A percentile compares a stretch with the other conserved stretches of the same genome.
phyloP scores from a whole-genome alignment of 1,139 yeast species.

The Pichia sp. region DNA sequence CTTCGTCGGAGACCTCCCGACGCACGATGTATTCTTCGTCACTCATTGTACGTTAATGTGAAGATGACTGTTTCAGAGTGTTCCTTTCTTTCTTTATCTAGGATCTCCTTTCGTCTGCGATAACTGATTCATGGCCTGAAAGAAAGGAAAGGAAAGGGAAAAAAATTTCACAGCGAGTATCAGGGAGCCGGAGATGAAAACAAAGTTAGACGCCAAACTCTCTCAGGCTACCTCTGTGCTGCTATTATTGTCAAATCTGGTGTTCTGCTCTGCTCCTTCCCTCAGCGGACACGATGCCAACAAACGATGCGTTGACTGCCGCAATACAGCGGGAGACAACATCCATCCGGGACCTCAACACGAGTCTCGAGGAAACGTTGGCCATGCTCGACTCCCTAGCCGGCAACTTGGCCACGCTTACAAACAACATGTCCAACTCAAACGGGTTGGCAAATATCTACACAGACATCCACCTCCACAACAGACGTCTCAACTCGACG shows the following conservation, averaged over 20 bases:
- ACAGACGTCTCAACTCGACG: constrained; percentile 2
- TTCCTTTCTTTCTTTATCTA: neutral
- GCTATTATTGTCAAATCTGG: no score
- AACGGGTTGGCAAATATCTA: constrained; percentile 9
- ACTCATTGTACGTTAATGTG: no score
- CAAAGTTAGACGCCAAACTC: neutral
- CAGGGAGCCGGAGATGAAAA: neutral
- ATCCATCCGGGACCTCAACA: constrained; percentile 2
- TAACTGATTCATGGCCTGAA: neutral
- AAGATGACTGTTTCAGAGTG: no score
- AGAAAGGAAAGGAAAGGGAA: neutral
- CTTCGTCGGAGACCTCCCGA: constrained; percentile 15
- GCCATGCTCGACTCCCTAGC: constrained; percentile 4
- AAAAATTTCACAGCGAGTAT: constrained; percentile 1
- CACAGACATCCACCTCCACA: constrained; percentile 10
- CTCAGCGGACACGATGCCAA: neutral
- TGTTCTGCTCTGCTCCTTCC: neutral
- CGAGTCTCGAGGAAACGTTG: neutral
- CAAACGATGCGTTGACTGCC: neutral
- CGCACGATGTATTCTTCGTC: constrained; percentile 20
- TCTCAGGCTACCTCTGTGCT: no score
- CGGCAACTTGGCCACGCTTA: neutral
- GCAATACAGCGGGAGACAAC: constrained; percentile 4
- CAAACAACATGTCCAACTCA: constrained; percentile 7
- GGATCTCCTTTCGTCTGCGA: neutral